Base-by-base conservation (phyloP, 371 early-diverging fungal species). In the Entomophthora muscae region DNA sequence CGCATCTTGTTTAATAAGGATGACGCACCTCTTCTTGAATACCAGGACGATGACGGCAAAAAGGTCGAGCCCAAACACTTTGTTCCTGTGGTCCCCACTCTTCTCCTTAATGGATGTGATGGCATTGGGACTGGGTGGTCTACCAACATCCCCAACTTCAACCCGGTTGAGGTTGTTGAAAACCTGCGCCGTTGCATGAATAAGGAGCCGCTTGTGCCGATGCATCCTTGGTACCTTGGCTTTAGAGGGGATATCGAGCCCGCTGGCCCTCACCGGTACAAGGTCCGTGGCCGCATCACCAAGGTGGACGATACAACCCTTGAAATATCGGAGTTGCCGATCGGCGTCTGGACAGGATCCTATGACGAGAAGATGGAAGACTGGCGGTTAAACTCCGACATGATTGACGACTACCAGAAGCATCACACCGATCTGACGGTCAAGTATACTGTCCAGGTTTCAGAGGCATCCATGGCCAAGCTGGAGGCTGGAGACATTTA, bases 61-160 rank as follows among this genome's bases (percentile, higher is more conserved):
- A 71, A 70, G 24, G 93, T 99, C 57, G 99, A 99, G 75, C 99
- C 99, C 12, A 83, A 87, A 64, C 99, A 91, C 91, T 88, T 73
- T 42, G 70, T 99, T 5, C 99, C 99, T 0, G 84, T 99, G 33
- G 69, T 99, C 1, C 99, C 99, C 0, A 88, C 98, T 91, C 83
- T 99, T 0, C 76, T 99, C 23, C 83, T 99, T 7, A 99, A 99
- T 72, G 99, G 99, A 29, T 83, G 90, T 0, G 95, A 97, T 29
- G 99, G 99, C 66, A 99, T 99, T 64, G 99, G 99, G 33, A 99
- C 99, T 13, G 99, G 88, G 5, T 91, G 90, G 91, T 88, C 87
- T 70, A 84, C 91, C 0, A 76, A 61, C 42, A 84, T 91, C 62
- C 91, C 91, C 52, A 85, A 84, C 71, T 91, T 86, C 71, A 94